phyloP scores from a whole-genome alignment of 1,284 basidiomycete genomes.

The Malassezia vespertilionis region DNA sequence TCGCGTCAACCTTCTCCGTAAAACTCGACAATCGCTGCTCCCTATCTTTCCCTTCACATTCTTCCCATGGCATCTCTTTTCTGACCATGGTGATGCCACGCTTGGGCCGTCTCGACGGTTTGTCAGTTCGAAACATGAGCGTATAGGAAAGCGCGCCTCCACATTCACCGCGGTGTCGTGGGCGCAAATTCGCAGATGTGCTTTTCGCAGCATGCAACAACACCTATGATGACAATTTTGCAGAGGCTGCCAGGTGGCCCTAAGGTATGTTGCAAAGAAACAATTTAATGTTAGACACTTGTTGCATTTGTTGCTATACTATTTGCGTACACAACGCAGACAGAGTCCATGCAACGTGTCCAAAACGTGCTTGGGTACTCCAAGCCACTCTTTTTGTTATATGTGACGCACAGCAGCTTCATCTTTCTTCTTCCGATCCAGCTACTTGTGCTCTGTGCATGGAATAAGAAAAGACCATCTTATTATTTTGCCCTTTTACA shows the following conservation, averaged over 20 bases:
- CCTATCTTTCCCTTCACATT: too few species aligned
- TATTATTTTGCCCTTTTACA: constrained; percentile 32
- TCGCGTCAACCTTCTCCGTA: too few species aligned
- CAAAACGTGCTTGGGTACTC: constrained; percentile 37
- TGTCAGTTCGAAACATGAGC: too few species aligned
- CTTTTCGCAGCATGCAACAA: not conserved
- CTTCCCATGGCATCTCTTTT: too few species aligned
- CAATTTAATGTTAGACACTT: constrained; percentile 15
- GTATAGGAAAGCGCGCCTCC: not conserved
- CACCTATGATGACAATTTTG: too few species aligned
- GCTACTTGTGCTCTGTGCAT: constrained; percentile 26
- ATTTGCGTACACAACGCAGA: constrained; percentile 40
- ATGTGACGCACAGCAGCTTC: constrained; percentile 41
- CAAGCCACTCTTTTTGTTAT: constrained; percentile 41
- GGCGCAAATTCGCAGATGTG: too few species aligned
- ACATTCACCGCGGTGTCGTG: not conserved
- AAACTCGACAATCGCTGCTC: too few species aligned
- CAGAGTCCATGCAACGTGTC: constrained; percentile 44
- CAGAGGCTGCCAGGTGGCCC: constrained; percentile 11
- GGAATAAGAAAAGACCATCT: constrained; percentile 19
- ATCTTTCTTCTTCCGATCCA: constrained; percentile 36
- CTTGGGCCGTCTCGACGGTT: too few species aligned
- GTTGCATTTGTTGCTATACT: constrained; percentile 34
- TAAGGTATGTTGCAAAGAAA: not conserved
- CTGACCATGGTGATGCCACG: too few species aligned